Percentiles rank a stretch among this genome's conserved stretches.
Evolutionary conservation across 2,329 filamentous ascomycete genomes (phyloP).

Genomic region (Colletotrichum sublineola): DNA sequence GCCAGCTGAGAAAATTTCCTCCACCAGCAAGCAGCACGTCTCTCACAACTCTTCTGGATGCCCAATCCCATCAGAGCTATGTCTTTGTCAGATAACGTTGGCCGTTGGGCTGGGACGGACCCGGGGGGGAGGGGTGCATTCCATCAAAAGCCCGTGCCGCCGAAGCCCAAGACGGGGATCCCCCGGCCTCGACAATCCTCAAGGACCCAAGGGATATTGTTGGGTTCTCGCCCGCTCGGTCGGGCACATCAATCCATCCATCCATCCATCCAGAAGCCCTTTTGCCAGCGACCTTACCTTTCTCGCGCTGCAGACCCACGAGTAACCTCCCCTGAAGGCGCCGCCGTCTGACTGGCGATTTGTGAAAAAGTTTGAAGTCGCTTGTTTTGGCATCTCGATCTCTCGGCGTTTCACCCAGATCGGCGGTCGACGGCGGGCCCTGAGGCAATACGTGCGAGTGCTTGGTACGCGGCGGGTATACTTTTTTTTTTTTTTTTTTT

Average conservation of each 20-base stretch:
- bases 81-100: slow-evolving; percentile 14
- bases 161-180: slow-evolving; percentile 37
- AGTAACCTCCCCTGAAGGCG: slow-evolving; percentile 8
- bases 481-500: background rate
- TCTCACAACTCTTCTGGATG: background rate
- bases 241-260: slow-evolving; percentile 20
- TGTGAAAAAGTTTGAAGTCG: slow-evolving; percentile 20
- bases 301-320: slow-evolving; percentile 3
- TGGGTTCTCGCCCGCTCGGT: slow-evolving; percentile 28
- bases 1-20: background rate
- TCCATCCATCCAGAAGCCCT: slow-evolving; percentile 3
- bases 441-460: slow-evolving; percentile 17
- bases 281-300: background rate
- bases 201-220: slow-evolving; percentile 10
- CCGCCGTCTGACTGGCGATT: background rate
- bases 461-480: slow-evolving; percentile 15
- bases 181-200: slow-evolving; percentile 15
- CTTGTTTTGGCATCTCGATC: slow-evolving; percentile 30
- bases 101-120: slow-evolving; percentile 25
- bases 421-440: slow-evolving; percentile 18
- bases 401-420: slow-evolving; percentile 25
- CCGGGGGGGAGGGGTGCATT: slow-evolving; percentile 4
- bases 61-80: slow-evolving; percentile 10
- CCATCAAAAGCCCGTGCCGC: slow-evolving; percentile 14
- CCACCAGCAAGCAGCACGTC: background rate